phyloP scores from a whole-genome alignment of 2,329 filamentous ascomycete species.

The Aspergillus luchuensis region DNA sequence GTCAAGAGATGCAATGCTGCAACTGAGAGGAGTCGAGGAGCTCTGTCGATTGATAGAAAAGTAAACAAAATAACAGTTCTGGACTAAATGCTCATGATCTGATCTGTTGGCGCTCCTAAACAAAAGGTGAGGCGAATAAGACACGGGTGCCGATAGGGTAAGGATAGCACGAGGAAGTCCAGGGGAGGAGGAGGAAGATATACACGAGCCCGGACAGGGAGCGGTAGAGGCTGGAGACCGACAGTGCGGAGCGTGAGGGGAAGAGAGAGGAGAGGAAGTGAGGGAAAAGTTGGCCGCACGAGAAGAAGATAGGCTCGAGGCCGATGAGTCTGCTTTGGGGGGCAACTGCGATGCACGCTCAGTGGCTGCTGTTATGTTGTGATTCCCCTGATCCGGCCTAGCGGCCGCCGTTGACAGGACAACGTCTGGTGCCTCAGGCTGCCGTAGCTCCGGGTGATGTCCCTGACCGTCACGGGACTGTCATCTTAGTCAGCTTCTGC shows the following conservation, averaged over 20 bases:
- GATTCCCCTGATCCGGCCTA: constrained; percentile 35
- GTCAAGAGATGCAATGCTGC: constrained; percentile 1
- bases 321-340: constrained; percentile 33
- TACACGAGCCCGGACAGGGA: constrained; percentile 15
- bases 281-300: constrained; percentile 23
- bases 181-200: constrained; percentile 15
- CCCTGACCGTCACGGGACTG: background rate
- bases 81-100: constrained; percentile 35
- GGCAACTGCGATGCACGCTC: constrained; percentile 37
- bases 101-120: constrained; percentile 17
- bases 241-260: constrained; percentile 20
- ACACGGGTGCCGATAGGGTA: constrained; percentile 20
- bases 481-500: background rate
- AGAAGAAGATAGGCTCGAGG: constrained; percentile 27
- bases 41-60: constrained; percentile 6
- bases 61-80: constrained; percentile 14
- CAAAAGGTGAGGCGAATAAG: constrained; percentile 14
- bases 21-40: constrained; percentile 17
- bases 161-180: constrained; percentile 26
- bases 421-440: constrained; percentile 36
- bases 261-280: constrained; percentile 19
- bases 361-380: constrained; percentile 45
- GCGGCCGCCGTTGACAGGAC: constrained; percentile 41
- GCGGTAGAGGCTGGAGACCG: constrained; percentile 1
- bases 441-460: background rate